Evolutionary conservation across 768 basidiomycete genomes (phyloP).

Genomic region (Tricholoma terreum): DNA sequence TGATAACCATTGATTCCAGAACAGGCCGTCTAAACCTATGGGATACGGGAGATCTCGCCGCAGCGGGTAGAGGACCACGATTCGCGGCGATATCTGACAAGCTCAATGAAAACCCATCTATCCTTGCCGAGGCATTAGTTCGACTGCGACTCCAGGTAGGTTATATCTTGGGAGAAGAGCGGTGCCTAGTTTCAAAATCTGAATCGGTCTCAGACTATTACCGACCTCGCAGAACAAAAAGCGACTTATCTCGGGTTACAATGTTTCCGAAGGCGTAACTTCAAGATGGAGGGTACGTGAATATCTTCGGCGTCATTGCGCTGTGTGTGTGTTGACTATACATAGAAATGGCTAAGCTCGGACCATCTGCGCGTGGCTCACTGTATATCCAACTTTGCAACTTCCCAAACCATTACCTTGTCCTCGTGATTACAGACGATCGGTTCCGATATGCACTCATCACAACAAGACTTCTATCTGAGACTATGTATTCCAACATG

Average conservation of each 20-base stretch:
- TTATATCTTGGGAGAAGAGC: slow-evolving; percentile 1
- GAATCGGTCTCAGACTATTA: slow-evolving; percentile 61
- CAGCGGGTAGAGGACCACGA: slow-evolving; percentile 66
- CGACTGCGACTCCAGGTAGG: slow-evolving; percentile 63
- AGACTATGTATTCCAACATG: slow-evolving; percentile 57
- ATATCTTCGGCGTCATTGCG: not conserved
- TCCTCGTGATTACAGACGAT: slow-evolving; percentile 75
- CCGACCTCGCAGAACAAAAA: slow-evolving; percentile 80
- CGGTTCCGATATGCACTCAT: slow-evolving; percentile 83
- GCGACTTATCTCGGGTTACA: slow-evolving; percentile 83
- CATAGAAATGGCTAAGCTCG: slow-evolving; percentile 69
- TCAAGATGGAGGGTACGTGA: slow-evolving; percentile 56
- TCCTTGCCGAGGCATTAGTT: slow-evolving; percentile 55
- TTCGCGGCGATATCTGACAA: slow-evolving; percentile 56
- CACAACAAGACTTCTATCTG: slow-evolving; percentile 52
- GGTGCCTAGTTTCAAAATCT: not conserved
- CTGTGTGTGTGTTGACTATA: not conserved
- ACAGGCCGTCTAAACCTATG: slow-evolving; percentile 76
- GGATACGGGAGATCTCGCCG: slow-evolving; percentile 79
- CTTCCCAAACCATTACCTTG: slow-evolving; percentile 81
- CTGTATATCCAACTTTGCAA: slow-evolving; percentile 77
- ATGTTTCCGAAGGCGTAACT: slow-evolving; percentile 66
- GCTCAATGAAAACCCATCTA: slow-evolving; percentile 67
- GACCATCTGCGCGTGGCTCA: slow-evolving; percentile 54
- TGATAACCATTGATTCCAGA: slow-evolving; percentile 74